Percentiles rank a stretch among this genome's conserved stretches.
Evolutionary conservation across 495 filamentous ascomycete species (phyloP).

Genomic region (Xylaria flabelliformis): DNA sequence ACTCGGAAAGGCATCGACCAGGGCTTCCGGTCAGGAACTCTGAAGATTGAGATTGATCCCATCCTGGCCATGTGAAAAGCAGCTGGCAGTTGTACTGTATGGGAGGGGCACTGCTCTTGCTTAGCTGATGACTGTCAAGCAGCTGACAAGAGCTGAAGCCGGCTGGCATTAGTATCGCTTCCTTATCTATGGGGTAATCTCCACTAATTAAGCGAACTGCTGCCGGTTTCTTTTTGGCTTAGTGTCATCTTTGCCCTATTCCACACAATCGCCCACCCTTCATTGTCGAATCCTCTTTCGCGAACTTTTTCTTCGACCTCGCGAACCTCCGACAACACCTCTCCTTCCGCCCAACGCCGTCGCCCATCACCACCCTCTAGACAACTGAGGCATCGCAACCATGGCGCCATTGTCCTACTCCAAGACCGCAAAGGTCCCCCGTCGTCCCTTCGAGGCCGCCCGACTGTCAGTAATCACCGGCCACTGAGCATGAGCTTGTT

Average conservation of each 20-base stretch:
- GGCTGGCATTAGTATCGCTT: conserved; percentile 16
- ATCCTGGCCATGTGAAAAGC: too few relatives aligned
- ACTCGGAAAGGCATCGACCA: not conserved
- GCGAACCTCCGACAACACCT: conserved; percentile 51
- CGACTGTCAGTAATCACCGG: conserved; percentile 95
- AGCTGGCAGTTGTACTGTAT: too few relatives aligned
- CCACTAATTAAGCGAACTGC: conserved; percentile 39
- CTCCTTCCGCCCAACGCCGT: conserved; percentile 31
- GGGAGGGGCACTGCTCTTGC: too few relatives aligned
- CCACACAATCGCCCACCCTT: conserved; percentile 49
- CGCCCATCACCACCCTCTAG: conserved; percentile 32
- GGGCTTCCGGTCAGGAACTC: not conserved
- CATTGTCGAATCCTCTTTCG: conserved; percentile 39
- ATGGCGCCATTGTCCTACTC: conserved; percentile 74
- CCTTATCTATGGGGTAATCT: not conserved
- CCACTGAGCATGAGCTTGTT: conserved; percentile 97
- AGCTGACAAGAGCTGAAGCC: not conserved
- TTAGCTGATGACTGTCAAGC: not conserved
- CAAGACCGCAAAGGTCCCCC: conserved; percentile 98
- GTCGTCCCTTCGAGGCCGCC: conserved; percentile 92
- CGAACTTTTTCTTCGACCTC: conserved; percentile 39
- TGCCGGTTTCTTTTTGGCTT: conserved; percentile 21
- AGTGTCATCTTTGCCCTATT: conserved; percentile 40
- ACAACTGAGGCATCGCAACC: conserved; percentile 40
- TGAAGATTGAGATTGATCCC: too few relatives aligned